Evolutionary conservation across 768 basidiomycete species (phyloP).

Genomic region (Boletus rufocinnamomeus): DNA sequence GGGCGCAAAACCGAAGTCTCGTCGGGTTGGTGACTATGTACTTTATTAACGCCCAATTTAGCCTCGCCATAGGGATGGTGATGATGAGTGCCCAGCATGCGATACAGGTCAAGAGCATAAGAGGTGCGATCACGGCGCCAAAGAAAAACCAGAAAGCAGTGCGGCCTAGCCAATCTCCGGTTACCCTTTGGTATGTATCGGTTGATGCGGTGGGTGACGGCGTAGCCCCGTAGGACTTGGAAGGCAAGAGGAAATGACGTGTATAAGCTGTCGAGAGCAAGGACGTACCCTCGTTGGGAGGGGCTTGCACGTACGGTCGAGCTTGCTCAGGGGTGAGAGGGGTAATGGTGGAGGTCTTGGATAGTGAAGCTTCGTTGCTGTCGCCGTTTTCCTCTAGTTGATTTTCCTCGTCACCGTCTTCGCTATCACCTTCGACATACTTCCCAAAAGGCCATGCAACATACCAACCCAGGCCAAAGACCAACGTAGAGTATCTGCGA

Average conservation of each 20-base stretch:
- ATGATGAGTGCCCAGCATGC: slow-evolving; percentile 95
- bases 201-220: slow-evolving; percentile 32
- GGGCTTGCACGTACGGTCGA: slow-evolving; percentile 13
- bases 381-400: slow-evolving; percentile 27
- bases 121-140: slow-evolving; percentile 77
- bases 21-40: slow-evolving; percentile 79
- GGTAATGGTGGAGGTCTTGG: slow-evolving; percentile 47
- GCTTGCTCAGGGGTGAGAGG: slow-evolving; percentile 36
- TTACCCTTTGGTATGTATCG: slow-evolving; percentile 25
- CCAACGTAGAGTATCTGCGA: slow-evolving; percentile 76
- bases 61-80: slow-evolving; percentile 97
- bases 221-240: slow-evolving; percentile 74
- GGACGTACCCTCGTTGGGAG: slow-evolving; percentile 50
- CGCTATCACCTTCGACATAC: slow-evolving; percentile 85
- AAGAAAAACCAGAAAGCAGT: slow-evolving; percentile 83
- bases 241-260: slow-evolving; percentile 40
- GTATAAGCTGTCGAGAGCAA: slow-evolving; percentile 39
- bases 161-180: slow-evolving; percentile 62
- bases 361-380: slow-evolving; percentile 34
- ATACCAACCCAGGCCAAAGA: slow-evolving; percentile 95
- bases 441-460: slow-evolving; percentile 98
- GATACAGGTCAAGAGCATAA: slow-evolving; percentile 84
- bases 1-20: slow-evolving; percentile 88
- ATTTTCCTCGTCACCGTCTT: slow-evolving; percentile 44
- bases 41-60: slow-evolving; percentile 92